phyloP scores from a whole-genome alignment of 176 grass and related monocot species.

The Ensete ventricosum region DNA sequence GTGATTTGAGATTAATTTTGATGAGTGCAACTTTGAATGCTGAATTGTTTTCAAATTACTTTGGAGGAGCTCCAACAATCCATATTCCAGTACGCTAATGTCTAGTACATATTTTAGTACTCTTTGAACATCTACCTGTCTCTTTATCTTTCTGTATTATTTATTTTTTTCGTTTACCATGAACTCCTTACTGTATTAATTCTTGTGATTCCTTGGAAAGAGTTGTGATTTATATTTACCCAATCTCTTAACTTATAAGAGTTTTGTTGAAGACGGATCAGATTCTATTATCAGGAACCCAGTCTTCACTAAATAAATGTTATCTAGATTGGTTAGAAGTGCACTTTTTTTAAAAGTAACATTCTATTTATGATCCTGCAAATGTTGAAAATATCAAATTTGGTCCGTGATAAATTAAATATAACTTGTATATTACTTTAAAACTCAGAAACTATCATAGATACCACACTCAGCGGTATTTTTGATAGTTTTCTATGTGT shows the following conservation, averaged over 20 bases:
- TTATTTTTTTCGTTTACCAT: no score
- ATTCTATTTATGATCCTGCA: neutral
- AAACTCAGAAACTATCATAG: neutral
- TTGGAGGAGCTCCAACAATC: constrained; percentile 81
- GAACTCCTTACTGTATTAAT: neutral
- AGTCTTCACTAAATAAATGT: neutral
- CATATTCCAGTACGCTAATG: constrained; percentile 77
- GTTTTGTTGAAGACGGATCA: neutral
- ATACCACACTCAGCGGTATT: neutral
- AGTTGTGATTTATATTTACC: neutral
- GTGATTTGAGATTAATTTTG: constrained; percentile 92
- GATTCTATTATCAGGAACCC: no score
- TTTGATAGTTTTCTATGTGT: neutral
- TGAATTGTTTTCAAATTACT: constrained; percentile 93
- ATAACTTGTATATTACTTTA: neutral
- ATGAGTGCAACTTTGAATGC: constrained; percentile 98
- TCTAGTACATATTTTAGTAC: neutral
- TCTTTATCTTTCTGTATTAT: neutral
- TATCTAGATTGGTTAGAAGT: neutral
- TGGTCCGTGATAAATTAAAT: neutral
- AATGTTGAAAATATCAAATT: neutral
- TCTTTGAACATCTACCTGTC: neutral
- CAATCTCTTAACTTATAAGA: neutral
- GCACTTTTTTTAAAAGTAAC: neutral
- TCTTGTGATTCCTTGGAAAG: neutral